Evolutionary conservation across 1,139 yeast species (phyloP).

Genomic region (Zygoascus hellenicus): DNA sequence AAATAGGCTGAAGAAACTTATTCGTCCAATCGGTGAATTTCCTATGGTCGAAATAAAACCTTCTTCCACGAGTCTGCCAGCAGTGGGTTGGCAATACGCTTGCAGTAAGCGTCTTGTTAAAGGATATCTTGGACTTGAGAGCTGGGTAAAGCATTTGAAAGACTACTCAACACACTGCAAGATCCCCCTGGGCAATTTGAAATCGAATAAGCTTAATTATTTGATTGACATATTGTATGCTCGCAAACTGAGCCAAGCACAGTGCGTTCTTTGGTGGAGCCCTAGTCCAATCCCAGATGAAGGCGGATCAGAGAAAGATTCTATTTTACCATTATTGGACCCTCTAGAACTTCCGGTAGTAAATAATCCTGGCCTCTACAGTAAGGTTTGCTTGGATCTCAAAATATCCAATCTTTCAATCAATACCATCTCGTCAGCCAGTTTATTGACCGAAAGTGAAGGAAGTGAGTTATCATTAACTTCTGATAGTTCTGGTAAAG

Average conservation of each 20-base stretch:
- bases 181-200: conserved; percentile 81
- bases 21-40: conserved; percentile 41
- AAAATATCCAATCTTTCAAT: conserved; percentile 73
- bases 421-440: conserved; percentile 79
- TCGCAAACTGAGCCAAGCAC: conserved; percentile 57
- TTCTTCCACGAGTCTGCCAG: conserved; percentile 55
- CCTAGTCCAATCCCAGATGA: conserved; percentile 73
- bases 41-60: conserved; percentile 55
- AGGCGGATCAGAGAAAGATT: conserved; percentile 76
- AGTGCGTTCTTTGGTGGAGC: conserved; percentile 92
- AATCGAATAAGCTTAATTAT: conserved; percentile 67
- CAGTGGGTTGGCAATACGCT: conserved; percentile 80
- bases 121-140: conserved; percentile 67
- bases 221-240: conserved; percentile 86
- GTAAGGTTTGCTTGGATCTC: conserved; percentile 73
- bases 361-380: conserved; percentile 75
- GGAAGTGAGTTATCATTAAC: conserved; percentile 68
- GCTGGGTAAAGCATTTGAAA: conserved; percentile 66
- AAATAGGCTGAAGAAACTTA: conserved; percentile 28
- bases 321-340: conserved; percentile 44
- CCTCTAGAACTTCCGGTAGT: conserved; percentile 64
- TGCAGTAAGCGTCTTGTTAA: conserved; percentile 63
- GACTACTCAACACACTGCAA: conserved; percentile 65
- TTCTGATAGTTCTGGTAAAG: conserved; percentile 18
- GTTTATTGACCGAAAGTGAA: conserved; percentile 82